phyloP scores from a whole-genome alignment of 1,284 basidiomycete genomes.

The Ceratobasidium sp. region DNA sequence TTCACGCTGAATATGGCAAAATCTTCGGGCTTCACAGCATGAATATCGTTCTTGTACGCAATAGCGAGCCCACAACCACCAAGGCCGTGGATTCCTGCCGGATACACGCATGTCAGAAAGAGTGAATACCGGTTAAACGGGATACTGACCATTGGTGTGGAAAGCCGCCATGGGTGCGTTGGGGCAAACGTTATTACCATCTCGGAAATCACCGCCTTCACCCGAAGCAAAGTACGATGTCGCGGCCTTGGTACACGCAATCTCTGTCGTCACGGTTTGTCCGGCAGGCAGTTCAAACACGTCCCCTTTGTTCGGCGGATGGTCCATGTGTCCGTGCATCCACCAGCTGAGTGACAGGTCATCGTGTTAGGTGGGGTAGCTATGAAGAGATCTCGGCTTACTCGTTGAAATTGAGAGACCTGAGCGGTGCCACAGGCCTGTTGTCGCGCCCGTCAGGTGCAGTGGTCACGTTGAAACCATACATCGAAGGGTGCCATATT shows the following conservation, averaged over 20 bases:
- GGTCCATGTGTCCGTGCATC: constrained; percentile 66
- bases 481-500: constrained; percentile 58
- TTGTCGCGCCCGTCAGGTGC: constrained; percentile 68
- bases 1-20: constrained; percentile 79
- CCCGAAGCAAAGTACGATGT: constrained; percentile 56
- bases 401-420: constrained; percentile 65
- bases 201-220: constrained; percentile 59
- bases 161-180: constrained; percentile 61
- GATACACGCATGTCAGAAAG: constrained; percentile 1
- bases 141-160: constrained; percentile 63
- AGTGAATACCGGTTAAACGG: too few species aligned
- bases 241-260: constrained; percentile 70
- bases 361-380: not conserved
- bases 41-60: constrained; percentile 72
- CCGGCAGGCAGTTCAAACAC: constrained; percentile 71
- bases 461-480: constrained; percentile 70
- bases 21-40: constrained; percentile 70
- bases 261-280: constrained; percentile 63
- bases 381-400: constrained; percentile 67
- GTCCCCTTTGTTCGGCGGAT: constrained; percentile 68
- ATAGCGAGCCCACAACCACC: constrained; percentile 78
- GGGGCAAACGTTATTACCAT: constrained; percentile 67
- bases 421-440: constrained; percentile 68
- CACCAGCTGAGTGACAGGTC: constrained; percentile 54
- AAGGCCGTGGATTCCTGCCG: constrained; percentile 61